Evolutionary conservation across 345 rosid species (phyloP), one percentile per base, ranked within the genome.

Genomic region (Linum trigynum): DNA sequence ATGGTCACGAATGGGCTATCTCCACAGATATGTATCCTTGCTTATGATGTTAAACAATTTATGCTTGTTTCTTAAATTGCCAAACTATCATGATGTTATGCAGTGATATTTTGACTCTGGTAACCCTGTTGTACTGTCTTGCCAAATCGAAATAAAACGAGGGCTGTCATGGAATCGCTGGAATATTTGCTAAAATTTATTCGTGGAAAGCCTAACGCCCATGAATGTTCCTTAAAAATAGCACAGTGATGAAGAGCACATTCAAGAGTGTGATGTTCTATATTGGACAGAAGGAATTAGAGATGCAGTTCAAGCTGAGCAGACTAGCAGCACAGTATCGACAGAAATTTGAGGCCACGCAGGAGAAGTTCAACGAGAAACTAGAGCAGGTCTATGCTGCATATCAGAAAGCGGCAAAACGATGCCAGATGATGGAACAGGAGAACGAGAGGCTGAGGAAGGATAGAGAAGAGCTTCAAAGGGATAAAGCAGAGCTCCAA

Each of bases 1-100:
- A 94, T 83, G 96, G 95, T 81, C 38, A 90, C 86, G 97, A 91
- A 87, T 68, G 99, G 96, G 70, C 61, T 90, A 40, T 88, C 99
- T 74, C 97, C 99, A 35, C 95, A 90, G 75, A 90, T 84, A 77
- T 58, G 96, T 94, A 94, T 90, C 96, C 89, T 80, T 63, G 40
- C 36, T n/a, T 8, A 15, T 61, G 8, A 17, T 35, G 48, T 2
- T 8, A 17, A 7, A 3, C 38, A 12, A 0, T 8, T 57, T 41
- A 6, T 45, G 12, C 8, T 14, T 14, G 51, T 7, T 45, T 45
- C 51, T 45, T 9, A 2, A 45, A 5, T 45, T 7, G 7, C 12
- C 8, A 23, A 23, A 45, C 12, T 9, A 45, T 45, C 51, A 45
- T 1, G 1, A 45, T 45, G 51, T 45, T 45, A 45, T 14, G 11